phyloP scores from a whole-genome alignment of 148 eudicot species.

The Chenopodium formosanum region DNA sequence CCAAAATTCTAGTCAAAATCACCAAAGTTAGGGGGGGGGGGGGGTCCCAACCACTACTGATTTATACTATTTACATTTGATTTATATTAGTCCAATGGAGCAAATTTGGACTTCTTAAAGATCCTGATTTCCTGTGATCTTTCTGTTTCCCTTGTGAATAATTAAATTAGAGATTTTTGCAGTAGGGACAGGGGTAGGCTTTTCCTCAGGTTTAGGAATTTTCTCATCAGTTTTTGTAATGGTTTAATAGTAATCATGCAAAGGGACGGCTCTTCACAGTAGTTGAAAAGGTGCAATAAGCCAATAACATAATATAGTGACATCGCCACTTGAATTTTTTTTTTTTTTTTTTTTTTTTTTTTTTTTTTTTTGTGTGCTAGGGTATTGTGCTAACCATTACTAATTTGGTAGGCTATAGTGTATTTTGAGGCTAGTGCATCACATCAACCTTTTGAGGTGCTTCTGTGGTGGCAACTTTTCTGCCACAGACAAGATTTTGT shows the following conservation, averaged over 20 bases:
- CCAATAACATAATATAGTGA: background rate
- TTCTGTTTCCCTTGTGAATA: conserved; percentile 11
- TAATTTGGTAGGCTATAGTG: conserved; percentile 18
- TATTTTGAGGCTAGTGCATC: conserved; percentile 22
- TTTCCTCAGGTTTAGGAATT: conserved; percentile 41
- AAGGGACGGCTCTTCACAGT: conserved; percentile 18
- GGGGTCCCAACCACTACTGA: conserved; percentile 30
- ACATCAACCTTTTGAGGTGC: conserved; percentile 18
- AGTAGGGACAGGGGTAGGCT: conserved; percentile 34
- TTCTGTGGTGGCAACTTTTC: conserved; percentile 11
- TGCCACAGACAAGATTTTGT: conserved; percentile 6
- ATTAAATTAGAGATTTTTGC: conserved; percentile 24
- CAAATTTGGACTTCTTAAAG: conserved; percentile 16
- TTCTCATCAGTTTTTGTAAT: conserved; percentile 20
- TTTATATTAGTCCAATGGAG: conserved; percentile 19
- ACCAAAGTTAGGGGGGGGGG: conserved; percentile 22
- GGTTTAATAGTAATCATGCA: conserved; percentile 7
- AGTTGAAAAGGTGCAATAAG: background rate
- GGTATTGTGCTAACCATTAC: conserved; percentile 24
- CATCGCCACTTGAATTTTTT: conserved; percentile 20
- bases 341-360: conserved; percentile 22
- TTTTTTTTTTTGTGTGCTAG: conserved; percentile 23
- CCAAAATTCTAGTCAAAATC: conserved; percentile 23
- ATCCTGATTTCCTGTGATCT: conserved; percentile 14
- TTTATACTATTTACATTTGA: background rate